Evolutionary conservation across 331 rosid species (phyloP), one percentile per base, ranked within the genome.

Genomic region (Dryas integrifolia): DNA sequence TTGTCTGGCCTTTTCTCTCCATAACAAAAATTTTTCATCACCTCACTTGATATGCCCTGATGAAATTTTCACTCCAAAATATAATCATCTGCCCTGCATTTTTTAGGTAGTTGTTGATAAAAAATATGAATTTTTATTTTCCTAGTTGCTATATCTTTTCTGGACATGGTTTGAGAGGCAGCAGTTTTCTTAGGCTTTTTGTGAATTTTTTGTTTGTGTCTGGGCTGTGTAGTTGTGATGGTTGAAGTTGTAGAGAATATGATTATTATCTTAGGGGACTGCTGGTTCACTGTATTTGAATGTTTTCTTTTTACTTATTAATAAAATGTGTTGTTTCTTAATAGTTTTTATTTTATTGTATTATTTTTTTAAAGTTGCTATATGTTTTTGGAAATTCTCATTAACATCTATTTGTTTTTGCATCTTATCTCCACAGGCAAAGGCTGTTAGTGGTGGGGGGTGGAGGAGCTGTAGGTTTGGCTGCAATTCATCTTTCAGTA

Each of bases 401-500:
- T 72, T 51, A 69, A 35, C 40, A 58, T 11, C 21, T 15, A 30
- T 59, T 77, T 39, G 26, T 66, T 80, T 75, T 44, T 75, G 69
- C 64, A 67, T 80, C 59, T 77, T 49, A 72, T 80, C 75, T 77
- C 66, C 76, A 75, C 85, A 91, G 97, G 74, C 96, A 95, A 88
- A 87, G 92, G 81, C 52, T 95, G 70, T 82, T 95, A 83, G 87
- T 95, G 61, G 86, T 91, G 73, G 98, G 97, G 39, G 98, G 98
- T 57, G 96, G 98, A 80, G 98, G 98, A 80, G 98, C 98, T 51
- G 97, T 91, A 52, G 98, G 98, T 41, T 85, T 85, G 75, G 10
- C 90, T 61, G 97, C 96, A 63, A 84, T 89, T 82, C 98, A 95
- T 89, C 82, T 95, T 78, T 86, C 97, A 59, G 89, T 90, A 44